Percentiles rank a stretch among this genome's conserved stretches.
Evolutionary conservation across 1,284 basidiomycete genomes (phyloP).

Genomic region (Rhodofomes roseus): DNA sequence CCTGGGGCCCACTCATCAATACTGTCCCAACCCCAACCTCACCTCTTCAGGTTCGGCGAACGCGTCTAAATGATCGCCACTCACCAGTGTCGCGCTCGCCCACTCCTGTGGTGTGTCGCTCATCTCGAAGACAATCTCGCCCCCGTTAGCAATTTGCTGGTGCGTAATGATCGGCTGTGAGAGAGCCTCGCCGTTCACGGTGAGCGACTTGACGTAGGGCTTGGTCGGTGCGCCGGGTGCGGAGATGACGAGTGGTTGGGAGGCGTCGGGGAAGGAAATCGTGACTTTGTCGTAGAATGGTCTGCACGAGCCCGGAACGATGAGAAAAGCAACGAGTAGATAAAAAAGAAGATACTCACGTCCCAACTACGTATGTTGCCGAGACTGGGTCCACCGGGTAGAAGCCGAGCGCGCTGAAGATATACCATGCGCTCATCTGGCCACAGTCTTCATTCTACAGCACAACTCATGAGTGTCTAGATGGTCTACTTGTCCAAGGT

Average conservation of each 20-base stretch:
- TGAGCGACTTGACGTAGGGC: slow-evolving; percentile 57
- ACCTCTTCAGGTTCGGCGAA: neutral
- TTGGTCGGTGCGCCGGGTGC: slow-evolving; percentile 51
- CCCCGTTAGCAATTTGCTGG: slow-evolving; percentile 52
- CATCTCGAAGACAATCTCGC: slow-evolving; percentile 64
- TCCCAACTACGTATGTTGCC: slow-evolving; percentile 70
- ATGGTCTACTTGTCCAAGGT: neutral
- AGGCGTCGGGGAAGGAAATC: slow-evolving; percentile 46
- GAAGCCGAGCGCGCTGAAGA: slow-evolving; percentile 80
- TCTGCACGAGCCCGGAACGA: slow-evolving; percentile 23
- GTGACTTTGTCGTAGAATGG: slow-evolving; percentile 68
- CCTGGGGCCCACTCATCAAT: neutral
- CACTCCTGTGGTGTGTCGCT: slow-evolving; percentile 40
- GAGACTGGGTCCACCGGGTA: slow-evolving; percentile 85
- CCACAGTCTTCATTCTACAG: slow-evolving; percentile 83
- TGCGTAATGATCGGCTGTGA: slow-evolving; percentile 51
- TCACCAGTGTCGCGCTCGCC: slow-evolving; percentile 22
- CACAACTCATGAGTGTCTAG: neutral
- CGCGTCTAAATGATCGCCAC: neutral
- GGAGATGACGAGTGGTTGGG: slow-evolving; percentile 42
- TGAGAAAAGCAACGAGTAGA: neutral
- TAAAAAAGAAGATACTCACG: slow-evolving; percentile 37
- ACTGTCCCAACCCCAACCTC: neutral
- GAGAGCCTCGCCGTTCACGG: slow-evolving; percentile 45
- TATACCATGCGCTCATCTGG: slow-evolving; percentile 87